Percentiles rank a stretch among this genome's conserved stretches.
Evolutionary conservation across 768 basidiomycete species (phyloP).

Genomic region (Dentipellis sp.): DNA sequence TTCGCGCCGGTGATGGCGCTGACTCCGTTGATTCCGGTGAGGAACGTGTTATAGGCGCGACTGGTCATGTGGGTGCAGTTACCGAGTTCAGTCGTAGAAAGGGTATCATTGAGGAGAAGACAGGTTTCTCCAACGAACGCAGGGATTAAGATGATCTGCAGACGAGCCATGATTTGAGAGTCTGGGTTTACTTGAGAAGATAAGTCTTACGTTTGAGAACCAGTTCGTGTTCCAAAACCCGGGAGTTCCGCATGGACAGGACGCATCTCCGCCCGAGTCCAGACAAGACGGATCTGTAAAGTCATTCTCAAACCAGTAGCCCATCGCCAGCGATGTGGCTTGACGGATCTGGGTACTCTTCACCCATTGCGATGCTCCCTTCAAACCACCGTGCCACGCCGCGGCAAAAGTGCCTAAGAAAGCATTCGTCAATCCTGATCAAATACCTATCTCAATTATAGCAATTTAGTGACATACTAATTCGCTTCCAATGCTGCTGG

Average conservation of each 20-base stretch:
- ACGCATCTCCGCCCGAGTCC: constrained; percentile 39
- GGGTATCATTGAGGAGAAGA: constrained; percentile 40
- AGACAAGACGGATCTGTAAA: constrained; percentile 45
- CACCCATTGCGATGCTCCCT: constrained; percentile 31
- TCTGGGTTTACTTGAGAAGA: not conserved
- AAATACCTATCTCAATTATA: not conserved
- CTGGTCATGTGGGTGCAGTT: constrained; percentile 42
- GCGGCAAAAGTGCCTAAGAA: constrained; percentile 41
- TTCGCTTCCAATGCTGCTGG: constrained; percentile 18
- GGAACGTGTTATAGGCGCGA: constrained; percentile 42
- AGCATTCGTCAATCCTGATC: not conserved
- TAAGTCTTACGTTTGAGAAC: constrained; percentile 41
- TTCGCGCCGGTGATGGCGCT: constrained; percentile 50
- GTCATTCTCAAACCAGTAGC: constrained; percentile 54
- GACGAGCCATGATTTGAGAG: not conserved
- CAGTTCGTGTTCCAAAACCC: constrained; percentile 55
- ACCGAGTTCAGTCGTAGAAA: constrained; percentile 31
- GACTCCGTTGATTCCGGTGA: constrained; percentile 23
- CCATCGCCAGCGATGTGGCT: constrained; percentile 41
- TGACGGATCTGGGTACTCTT: constrained; percentile 29
- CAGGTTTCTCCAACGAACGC: constrained; percentile 44
- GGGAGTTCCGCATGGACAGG: constrained; percentile 48
- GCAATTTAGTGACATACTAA: not conserved
- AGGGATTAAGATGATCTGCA: constrained; percentile 50
- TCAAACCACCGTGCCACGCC: constrained; percentile 44